A percentile compares a stretch with the other conserved stretches of the same genome.
phyloP scores from a whole-genome alignment of 208 protist species.

The Jaenimonas drosophilae region DNA sequence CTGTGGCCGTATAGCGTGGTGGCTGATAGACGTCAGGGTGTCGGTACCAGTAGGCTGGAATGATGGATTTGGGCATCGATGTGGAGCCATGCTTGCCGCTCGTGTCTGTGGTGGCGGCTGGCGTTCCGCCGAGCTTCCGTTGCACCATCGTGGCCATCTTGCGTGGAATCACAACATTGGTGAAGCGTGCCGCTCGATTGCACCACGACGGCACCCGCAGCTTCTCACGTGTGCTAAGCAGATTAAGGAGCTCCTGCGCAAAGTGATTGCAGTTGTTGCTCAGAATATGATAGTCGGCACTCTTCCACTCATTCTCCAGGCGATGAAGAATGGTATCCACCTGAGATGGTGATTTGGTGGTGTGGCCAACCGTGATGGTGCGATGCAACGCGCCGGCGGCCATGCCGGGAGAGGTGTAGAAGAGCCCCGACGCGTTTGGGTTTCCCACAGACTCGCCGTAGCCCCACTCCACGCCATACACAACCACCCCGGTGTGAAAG shows the following conservation, averaged over 20 bases:
- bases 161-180: slow-evolving; percentile 53
- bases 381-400: slow-evolving; percentile 55
- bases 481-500: slow-evolving; percentile 82
- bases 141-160: slow-evolving; percentile 65
- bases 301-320: slow-evolving; percentile 82
- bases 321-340: slow-evolving; percentile 80
- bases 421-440: slow-evolving; percentile 56
- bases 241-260: slow-evolving; percentile 62
- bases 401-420: slow-evolving; percentile 63
- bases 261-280: slow-evolving; percentile 91
- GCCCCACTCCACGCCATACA: slow-evolving; percentile 88
- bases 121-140: slow-evolving; percentile 62
- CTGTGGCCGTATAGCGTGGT: too few species aligned
- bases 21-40: slow-evolving; percentile 51
- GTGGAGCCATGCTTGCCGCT: slow-evolving; percentile 11
- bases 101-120: slow-evolving; percentile 32
- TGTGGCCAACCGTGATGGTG: slow-evolving; percentile 61
- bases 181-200: slow-evolving; percentile 76
- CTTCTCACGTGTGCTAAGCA: slow-evolving; percentile 68
- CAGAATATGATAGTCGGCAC: slow-evolving; percentile 82
- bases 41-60: slow-evolving; percentile 62
- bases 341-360: slow-evolving; percentile 68
- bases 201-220: slow-evolving; percentile 74
- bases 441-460: slow-evolving; percentile 76
- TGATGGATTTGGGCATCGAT: slow-evolving; percentile 57